A percentile compares a stretch with the other conserved stretches of the same genome.
phyloP scores from a whole-genome alignment of 208 protist species.

The Acanthamoeba healyi region DNA sequence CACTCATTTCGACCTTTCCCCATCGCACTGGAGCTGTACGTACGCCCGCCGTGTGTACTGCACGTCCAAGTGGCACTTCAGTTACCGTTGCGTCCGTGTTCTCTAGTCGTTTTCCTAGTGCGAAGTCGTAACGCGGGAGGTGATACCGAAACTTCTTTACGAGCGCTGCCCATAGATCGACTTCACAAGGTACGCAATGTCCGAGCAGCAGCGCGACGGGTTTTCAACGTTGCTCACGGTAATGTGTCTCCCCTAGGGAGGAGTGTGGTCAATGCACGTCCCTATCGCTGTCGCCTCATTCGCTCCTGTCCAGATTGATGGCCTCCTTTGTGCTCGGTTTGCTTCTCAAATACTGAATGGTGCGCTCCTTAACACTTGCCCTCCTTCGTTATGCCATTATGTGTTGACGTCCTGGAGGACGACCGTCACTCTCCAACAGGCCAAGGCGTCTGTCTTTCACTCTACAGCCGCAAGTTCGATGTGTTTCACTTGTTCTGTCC shows the following conservation, averaged over 20 bases:
- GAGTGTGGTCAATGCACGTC: neutral
- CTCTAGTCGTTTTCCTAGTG: neutral
- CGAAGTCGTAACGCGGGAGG: neutral
- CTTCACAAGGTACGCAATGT: neutral
- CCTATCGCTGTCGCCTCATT: neutral
- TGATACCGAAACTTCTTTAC: neutral
- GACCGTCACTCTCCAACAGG: too few relatives aligned
- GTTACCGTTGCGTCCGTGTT: too few relatives aligned
- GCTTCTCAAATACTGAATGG: too few relatives aligned
- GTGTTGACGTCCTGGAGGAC: too few relatives aligned
- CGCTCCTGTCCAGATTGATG: neutral
- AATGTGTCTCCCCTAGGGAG: too few relatives aligned
- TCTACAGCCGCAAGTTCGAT: neutral
- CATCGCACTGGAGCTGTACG: slow-evolving; percentile 3
- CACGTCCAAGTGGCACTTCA: too few relatives aligned
- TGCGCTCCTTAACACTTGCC: too few relatives aligned
- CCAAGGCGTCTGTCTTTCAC: neutral
- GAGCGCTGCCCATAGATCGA: neutral
- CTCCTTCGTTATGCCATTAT: too few relatives aligned
- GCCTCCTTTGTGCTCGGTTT: neutral
- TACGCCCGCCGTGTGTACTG: too few relatives aligned
- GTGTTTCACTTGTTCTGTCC: slow-evolving; percentile 9
- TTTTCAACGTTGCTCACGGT: too few relatives aligned
- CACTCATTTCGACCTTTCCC: neutral
- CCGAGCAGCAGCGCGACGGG: too few relatives aligned